Conservation (phyloP, 2,329 filamentous ascomycete genomes). For the Pseudomassariella vexata region DNA sequence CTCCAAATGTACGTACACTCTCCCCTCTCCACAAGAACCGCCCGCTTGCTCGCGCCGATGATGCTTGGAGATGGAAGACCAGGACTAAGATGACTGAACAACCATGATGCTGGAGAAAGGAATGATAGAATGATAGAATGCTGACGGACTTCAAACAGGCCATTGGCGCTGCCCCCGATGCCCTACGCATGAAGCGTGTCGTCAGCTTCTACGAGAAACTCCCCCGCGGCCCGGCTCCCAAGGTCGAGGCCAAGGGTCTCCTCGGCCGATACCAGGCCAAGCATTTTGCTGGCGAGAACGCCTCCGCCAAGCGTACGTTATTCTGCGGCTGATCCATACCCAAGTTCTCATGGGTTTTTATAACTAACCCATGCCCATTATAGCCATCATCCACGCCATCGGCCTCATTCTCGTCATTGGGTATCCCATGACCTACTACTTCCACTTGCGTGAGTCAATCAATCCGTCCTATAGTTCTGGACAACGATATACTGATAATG, state of each 20-base stretch:
- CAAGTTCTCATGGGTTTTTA: too few relatives aligned
- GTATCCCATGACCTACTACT: conserved; percentile 99
- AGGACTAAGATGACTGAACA: too few relatives aligned
- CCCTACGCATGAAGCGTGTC: conserved; percentile 94
- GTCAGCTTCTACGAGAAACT: conserved; percentile 99
- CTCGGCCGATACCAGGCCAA: conserved; percentile 82
- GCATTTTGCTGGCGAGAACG: conserved; percentile 89
- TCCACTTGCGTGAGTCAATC: conserved; percentile 83
- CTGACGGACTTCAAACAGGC: conserved; percentile 57
- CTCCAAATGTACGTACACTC: conserved; percentile 65
- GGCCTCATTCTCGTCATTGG: conserved; percentile 72
- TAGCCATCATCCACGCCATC: conserved; percentile 86
- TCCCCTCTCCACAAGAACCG: conserved; percentile 1
- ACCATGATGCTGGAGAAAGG: too few relatives aligned
- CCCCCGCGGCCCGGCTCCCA: conserved; percentile 83
- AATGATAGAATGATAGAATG: conserved; percentile 13
- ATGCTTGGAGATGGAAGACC: too few relatives aligned
- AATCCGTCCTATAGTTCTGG: neutral
- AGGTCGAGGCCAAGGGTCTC: conserved; percentile 74
- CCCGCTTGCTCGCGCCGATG: neutral
- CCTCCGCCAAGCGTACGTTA: conserved; percentile 77
- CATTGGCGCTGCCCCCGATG: conserved; percentile 91
- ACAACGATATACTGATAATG: conserved; percentile 8
- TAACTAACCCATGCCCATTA: conserved; percentile 20
- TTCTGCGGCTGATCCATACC: neutral